Percentiles rank a stretch among this genome's conserved stretches.
Evolutionary conservation across 768 basidiomycete species (phyloP).

Genomic region (Rhodocollybia butyracea): DNA sequence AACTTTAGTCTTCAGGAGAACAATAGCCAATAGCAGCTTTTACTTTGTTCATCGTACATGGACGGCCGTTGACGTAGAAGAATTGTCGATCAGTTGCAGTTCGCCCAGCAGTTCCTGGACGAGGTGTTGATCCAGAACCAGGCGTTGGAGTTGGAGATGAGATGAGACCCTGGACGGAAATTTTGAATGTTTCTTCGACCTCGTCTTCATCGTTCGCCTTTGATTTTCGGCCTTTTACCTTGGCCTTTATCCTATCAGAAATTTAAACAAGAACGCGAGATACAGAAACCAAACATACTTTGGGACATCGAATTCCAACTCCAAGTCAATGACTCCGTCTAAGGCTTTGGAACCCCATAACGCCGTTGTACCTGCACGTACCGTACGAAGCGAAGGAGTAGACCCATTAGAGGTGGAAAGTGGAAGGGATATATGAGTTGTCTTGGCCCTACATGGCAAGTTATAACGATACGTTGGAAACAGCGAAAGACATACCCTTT

Average conservation of each 20-base stretch:
- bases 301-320: conserved; percentile 60
- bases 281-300: neutral
- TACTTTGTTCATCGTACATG: conserved; percentile 78
- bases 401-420: neutral
- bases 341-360: conserved; percentile 86
- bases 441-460: neutral
- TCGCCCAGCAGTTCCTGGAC: conserved; percentile 42
- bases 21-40: neutral
- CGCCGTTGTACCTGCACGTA: conserved; percentile 61
- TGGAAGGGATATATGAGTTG: conserved; percentile 8
- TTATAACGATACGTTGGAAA: no score
- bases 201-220: conserved; percentile 4
- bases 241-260: neutral
- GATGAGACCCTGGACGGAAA: conserved; percentile 73
- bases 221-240: neutral
- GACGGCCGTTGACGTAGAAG: conserved; percentile 89
- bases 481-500: conserved; percentile 57
- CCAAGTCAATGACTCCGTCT: conserved; percentile 71
- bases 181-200: conserved; percentile 28
- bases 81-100: conserved; percentile 85
- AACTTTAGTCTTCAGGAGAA: neutral
- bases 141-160: conserved; percentile 35
- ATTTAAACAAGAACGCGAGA: neutral
- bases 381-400: conserved; percentile 23
- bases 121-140: conserved; percentile 6